A percentile compares a stretch with the other conserved stretches of the same genome.
Conservation (phyloP, 805 yeast species). For the Candida xiaguanensis region DNA sequence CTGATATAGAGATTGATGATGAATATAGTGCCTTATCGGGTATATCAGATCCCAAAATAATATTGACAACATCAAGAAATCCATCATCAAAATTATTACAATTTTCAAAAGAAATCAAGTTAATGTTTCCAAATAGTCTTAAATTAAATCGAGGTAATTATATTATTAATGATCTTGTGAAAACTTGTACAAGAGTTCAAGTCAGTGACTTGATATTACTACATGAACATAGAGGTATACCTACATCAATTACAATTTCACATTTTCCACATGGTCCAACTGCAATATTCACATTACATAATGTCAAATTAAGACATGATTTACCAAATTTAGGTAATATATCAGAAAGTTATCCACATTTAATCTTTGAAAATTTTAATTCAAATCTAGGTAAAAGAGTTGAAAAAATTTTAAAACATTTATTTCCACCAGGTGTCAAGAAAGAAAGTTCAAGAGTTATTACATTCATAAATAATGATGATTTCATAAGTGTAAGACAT, state of each 20-base stretch:
- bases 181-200: slow-evolving; percentile 76
- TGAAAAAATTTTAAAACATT: slow-evolving; percentile 73
- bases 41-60: slow-evolving; percentile 80
- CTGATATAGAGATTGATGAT: slow-evolving; percentile 67
- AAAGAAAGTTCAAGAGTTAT: slow-evolving; percentile 82
- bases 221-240: slow-evolving; percentile 98
- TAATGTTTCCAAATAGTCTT: slow-evolving; percentile 85
- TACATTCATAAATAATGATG: slow-evolving; percentile 86
- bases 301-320: slow-evolving; percentile 93
- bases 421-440: slow-evolving; percentile 97
- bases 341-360: slow-evolving; percentile 89
- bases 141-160: slow-evolving; percentile 92
- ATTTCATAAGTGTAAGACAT: slow-evolving; percentile 90
- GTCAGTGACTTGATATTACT: slow-evolving; percentile 80
- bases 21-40: slow-evolving; percentile 90
- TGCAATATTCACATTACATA: slow-evolving; percentile 88
- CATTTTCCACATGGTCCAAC: slow-evolving; percentile 99
- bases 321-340: slow-evolving; percentile 80
- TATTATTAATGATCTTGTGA: slow-evolving; percentile 77
- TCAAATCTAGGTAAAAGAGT: slow-evolving; percentile 81
- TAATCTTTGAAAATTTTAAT: slow-evolving; percentile 86
- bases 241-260: slow-evolving; percentile 85
- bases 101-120: slow-evolving; percentile 87
- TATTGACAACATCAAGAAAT: slow-evolving; percentile 90
- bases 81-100: slow-evolving; percentile 84